Conservation (phyloP, 768 basidiomycete species). For the Clathrus columnatus region DNA sequence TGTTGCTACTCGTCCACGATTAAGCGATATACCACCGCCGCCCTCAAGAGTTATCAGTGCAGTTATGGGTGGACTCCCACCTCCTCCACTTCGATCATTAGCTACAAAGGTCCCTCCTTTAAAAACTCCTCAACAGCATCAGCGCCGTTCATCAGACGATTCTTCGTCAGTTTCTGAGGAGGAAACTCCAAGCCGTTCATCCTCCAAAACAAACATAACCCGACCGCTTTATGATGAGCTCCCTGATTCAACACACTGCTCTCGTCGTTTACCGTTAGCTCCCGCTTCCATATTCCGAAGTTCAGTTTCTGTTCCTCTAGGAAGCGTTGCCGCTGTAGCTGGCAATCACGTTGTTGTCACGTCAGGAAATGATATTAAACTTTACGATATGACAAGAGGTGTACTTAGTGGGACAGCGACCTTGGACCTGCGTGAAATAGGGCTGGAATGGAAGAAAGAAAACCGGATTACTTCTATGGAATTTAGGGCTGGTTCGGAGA, state of each 20-base stretch:
- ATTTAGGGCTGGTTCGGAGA: conserved; percentile 44
- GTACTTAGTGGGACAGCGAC: conserved; percentile 37
- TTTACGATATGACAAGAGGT: conserved; percentile 46
- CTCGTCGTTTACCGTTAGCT: conserved; percentile 39
- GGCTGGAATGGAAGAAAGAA: conserved; percentile 47
- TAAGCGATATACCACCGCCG: not conserved
- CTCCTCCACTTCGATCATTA: conserved; percentile 70
- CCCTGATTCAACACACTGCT: conserved; percentile 63
- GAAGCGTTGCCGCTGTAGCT: conserved; percentile 49
- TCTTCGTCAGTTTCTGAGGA: conserved; percentile 49
- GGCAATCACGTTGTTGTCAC: conserved; percentile 47
- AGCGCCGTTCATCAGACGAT: conserved; percentile 32
- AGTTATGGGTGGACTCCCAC: conserved; percentile 40
- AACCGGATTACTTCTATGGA: conserved; percentile 68
- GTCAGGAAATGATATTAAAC: conserved; percentile 46
- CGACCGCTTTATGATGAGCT: conserved; percentile 35
- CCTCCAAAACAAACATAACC: conserved; percentile 9
- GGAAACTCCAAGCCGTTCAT: conserved; percentile 34
- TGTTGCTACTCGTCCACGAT: not conserved
- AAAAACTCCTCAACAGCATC: conserved; percentile 36
- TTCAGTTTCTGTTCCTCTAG: conserved; percentile 44
- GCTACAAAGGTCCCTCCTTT: conserved; percentile 65
- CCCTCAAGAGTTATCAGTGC: conserved; percentile 20
- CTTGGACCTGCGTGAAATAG: conserved; percentile 56
- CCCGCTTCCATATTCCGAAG: conserved; percentile 34